A percentile compares a stretch with the other conserved stretches of the same genome.
These are phyloP conservation scores for Tetrapyrgos nigripes DNA, from an alignment of 1,284 basidiomycete species.

Conservation along the genomic window DNA sequence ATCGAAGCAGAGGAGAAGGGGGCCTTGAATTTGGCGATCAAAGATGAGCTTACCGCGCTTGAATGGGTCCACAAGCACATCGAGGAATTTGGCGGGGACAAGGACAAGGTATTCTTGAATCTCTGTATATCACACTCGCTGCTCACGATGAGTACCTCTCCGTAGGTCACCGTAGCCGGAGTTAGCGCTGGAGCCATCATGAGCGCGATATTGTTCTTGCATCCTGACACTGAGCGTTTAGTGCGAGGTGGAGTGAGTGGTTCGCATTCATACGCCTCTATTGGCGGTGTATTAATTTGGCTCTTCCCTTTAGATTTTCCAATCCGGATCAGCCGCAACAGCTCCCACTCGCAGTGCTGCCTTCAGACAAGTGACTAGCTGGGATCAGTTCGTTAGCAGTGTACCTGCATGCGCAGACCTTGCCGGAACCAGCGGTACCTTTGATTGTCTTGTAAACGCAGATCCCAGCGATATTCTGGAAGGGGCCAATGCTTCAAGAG, in stretches of 20 bases:
- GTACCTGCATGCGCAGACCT: slow-evolving; percentile 40
- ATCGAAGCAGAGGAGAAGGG: slow-evolving; percentile 29
- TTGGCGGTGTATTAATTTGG: background rate
- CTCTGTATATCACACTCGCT: background rate
- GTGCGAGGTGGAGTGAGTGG: slow-evolving; percentile 48
- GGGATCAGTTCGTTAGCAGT: slow-evolving; percentile 46
- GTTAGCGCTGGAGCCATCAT: slow-evolving; percentile 59
- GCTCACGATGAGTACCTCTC: background rate
- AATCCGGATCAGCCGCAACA: slow-evolving; percentile 47
- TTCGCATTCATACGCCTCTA: background rate
- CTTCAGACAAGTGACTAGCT: slow-evolving; percentile 40
- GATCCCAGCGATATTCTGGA: slow-evolving; percentile 42
- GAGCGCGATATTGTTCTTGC: slow-evolving; percentile 46
- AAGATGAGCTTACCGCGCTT: slow-evolving; percentile 38
- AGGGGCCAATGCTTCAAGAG: slow-evolving; percentile 32
- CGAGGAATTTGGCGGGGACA: slow-evolving; percentile 45
- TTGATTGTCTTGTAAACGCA: slow-evolving; percentile 45
- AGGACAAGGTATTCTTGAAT: slow-evolving; percentile 28
- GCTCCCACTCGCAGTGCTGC: slow-evolving; percentile 34
- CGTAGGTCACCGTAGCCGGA: slow-evolving; percentile 57
- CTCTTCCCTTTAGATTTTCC: slow-evolving; percentile 42
- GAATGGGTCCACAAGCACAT: slow-evolving; percentile 44
- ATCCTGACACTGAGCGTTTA: slow-evolving; percentile 42
- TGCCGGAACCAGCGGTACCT: slow-evolving; percentile 34
- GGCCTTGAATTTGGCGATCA: slow-evolving; percentile 36